Conservation (phyloP, 2,329 filamentous ascomycete genomes). For the Zalaria sp. region DNA sequence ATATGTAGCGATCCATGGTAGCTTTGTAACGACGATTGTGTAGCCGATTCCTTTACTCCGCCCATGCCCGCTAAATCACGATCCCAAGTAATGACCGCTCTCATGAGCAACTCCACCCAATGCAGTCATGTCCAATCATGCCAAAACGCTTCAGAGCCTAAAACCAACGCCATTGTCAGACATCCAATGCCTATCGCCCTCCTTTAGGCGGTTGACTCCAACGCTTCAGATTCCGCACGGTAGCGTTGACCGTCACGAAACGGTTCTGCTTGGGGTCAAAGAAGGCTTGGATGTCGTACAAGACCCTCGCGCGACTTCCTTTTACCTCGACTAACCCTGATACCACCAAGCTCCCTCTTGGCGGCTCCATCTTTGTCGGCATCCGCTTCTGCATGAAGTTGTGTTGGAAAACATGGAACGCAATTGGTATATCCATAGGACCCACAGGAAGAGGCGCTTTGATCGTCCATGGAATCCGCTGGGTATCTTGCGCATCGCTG, state of each 20-base stretch:
- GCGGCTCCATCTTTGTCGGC: slow-evolving; percentile 19
- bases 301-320: slow-evolving; percentile 25
- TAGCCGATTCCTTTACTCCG: too few relatives aligned
- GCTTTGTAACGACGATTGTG: too few relatives aligned
- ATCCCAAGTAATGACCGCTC: too few relatives aligned
- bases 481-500: slow-evolving; percentile 7
- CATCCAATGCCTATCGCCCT: slow-evolving; percentile 8
- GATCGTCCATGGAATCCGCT: slow-evolving; percentile 11
- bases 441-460: slow-evolving; percentile 10
- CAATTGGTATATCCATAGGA: slow-evolving; percentile 15
- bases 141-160: neutral
- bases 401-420: slow-evolving; percentile 13
- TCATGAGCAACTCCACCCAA: too few relatives aligned
- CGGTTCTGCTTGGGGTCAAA: slow-evolving; percentile 30
- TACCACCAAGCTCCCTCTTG: slow-evolving; percentile 31
- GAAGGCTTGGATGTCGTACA: slow-evolving; percentile 28
- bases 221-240: slow-evolving; percentile 15
- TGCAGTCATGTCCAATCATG: too few relatives aligned
- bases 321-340: slow-evolving; percentile 31
- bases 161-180: slow-evolving; percentile 1
- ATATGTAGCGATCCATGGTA: too few relatives aligned
- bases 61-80: too few relatives aligned
- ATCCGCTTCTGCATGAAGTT: slow-evolving; percentile 16
- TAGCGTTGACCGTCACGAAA: slow-evolving; percentile 19
- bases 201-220: slow-evolving; percentile 26